Evolutionary conservation across 768 basidiomycete genomes (phyloP).

Genomic region (Boletus sp.): DNA sequence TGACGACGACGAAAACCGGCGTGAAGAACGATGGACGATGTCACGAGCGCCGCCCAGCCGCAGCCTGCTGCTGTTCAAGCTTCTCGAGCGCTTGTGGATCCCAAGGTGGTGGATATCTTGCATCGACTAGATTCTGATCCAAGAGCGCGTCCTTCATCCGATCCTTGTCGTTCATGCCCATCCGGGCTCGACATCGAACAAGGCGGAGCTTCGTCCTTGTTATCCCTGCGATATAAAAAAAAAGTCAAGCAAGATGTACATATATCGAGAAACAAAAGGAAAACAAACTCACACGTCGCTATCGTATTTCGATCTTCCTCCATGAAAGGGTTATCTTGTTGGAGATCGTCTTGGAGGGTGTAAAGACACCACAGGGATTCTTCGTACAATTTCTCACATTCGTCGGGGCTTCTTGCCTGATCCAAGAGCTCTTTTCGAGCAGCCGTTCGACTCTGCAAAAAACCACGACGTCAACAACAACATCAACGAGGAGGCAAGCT

Average conservation of each 20-base stretch:
- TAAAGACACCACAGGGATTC: conserved; percentile 93
- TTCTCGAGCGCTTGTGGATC: conserved; percentile 44
- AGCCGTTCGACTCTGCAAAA: conserved; percentile 78
- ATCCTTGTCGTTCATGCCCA: conserved; percentile 72
- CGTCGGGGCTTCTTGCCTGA: conserved; percentile 67
- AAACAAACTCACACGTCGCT: conserved; percentile 55
- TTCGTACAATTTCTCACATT: conserved; percentile 93
- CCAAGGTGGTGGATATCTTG: conserved; percentile 69
- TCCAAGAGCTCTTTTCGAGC: conserved; percentile 88
- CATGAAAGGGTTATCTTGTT: conserved; percentile 79
- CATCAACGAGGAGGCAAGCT: background rate
- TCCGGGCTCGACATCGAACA: conserved; percentile 71
- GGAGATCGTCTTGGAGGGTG: conserved; percentile 86
- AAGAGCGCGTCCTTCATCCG: conserved; percentile 72
- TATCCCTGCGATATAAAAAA: conserved; percentile 55
- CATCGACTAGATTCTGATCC: conserved; percentile 76
- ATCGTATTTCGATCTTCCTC: conserved; percentile 81
- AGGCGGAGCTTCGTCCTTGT: conserved; percentile 81
- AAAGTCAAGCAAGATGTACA: background rate
- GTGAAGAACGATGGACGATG: background rate
- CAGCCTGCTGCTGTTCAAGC: conserved; percentile 26
- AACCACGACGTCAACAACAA: background rate
- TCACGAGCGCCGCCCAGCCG: conserved; percentile 9
- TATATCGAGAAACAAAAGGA: background rate
- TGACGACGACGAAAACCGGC: background rate